These are phyloP conservation scores for Aspergillus sp. DNA, from an alignment of 2,329 filamentous ascomycete species.

Conservation along the genomic window DNA sequence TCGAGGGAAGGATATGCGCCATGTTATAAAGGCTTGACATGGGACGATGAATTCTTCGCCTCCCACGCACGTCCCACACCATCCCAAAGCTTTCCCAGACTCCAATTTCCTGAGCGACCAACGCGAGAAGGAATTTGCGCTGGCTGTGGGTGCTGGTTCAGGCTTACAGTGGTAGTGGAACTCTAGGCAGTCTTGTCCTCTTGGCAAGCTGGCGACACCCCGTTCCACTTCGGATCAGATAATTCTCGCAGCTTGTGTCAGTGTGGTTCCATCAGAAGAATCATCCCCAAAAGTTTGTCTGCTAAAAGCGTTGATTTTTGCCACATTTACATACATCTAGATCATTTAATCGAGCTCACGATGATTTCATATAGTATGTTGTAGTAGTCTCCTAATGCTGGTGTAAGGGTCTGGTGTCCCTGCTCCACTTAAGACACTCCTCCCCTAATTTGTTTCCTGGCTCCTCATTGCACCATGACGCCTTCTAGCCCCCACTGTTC, in stretches of 20 bases:
- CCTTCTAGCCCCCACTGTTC: neutral
- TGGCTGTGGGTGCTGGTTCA: neutral
- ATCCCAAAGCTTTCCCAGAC: neutral
- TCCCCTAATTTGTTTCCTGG: neutral
- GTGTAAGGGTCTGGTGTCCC: neutral
- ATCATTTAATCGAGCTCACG: neutral
- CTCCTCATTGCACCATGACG: neutral
- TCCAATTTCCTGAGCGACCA: neutral
- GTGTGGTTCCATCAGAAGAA: neutral
- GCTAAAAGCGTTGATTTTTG: neutral
- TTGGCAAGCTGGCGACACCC: neutral
- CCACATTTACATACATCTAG: neutral
- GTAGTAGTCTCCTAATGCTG: neutral
- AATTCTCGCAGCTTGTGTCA: neutral
- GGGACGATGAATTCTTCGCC: neutral
- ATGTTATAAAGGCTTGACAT: neutral
- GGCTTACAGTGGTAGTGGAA: neutral
- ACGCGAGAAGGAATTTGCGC: neutral
- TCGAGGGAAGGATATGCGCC: neutral
- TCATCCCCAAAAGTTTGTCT: neutral
- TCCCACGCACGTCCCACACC: neutral
- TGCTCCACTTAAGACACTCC: neutral
- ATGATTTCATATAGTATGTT: neutral
- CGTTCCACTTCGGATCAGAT: neutral
- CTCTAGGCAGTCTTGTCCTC: neutral